phyloP scores from a whole-genome alignment of 2,329 filamentous ascomycete species.

The Dactylellina cionopaga region DNA sequence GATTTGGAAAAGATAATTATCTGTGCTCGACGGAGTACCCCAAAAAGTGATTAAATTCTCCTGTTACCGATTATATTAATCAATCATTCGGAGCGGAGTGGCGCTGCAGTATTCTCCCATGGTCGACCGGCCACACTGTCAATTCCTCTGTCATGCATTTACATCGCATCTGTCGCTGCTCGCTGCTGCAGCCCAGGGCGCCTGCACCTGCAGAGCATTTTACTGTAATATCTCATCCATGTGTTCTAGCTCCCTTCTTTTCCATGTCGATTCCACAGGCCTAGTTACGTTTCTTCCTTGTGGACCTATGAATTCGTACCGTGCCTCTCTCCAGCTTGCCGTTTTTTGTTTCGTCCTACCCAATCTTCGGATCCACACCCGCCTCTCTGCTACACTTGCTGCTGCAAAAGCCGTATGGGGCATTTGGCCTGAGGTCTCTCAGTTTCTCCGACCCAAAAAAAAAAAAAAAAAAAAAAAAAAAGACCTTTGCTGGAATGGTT shows the following conservation, averaged over 20 bases:
- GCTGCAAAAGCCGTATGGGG: conserved; percentile 48
- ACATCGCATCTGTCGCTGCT: conserved; percentile 34
- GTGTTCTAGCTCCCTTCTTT: conserved; percentile 19
- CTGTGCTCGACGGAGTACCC: conserved; percentile 8
- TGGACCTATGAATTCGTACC: conserved; percentile 36
- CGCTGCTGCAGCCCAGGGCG: conserved; percentile 29
- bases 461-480: no score
- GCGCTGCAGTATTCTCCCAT: not conserved
- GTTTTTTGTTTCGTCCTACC: conserved; percentile 45
- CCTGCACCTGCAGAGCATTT: conserved; percentile 13
- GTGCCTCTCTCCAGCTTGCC: conserved; percentile 22
- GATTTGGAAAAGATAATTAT: conserved; percentile 37
- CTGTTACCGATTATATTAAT: not conserved
- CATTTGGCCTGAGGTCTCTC: conserved; percentile 22
- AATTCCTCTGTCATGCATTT: conserved; percentile 23
- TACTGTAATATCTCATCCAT: conserved; percentile 3
- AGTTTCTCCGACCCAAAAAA: conserved; percentile 20
- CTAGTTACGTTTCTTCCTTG: not conserved
- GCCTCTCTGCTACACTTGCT: conserved; percentile 40
- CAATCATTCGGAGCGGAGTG: not conserved
- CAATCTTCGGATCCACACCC: conserved; percentile 50
- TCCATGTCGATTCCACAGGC: not conserved
- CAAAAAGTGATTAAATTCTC: conserved; percentile 2
- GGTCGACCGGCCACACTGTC: not conserved
- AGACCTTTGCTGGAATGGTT: conserved; percentile 17